Evolutionary conservation across 345 rosid species (phyloP).

Genomic region (Salix brachista): DNA sequence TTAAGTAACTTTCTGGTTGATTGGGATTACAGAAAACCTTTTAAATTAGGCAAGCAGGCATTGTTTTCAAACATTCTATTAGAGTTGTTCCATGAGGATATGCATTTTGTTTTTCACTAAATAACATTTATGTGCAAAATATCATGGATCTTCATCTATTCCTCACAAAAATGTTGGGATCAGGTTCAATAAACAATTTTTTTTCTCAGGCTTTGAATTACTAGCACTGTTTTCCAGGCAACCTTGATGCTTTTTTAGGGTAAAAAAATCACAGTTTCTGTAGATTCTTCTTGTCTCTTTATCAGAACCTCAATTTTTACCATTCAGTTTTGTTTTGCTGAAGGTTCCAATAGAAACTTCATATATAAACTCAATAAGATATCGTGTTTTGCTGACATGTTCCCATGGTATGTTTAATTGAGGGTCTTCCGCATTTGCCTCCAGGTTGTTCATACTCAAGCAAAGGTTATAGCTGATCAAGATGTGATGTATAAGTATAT

Average conservation of each 20-base stretch:
- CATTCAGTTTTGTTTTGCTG: neutral
- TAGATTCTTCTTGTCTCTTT: neutral
- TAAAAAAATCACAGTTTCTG: neutral
- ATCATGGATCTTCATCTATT: neutral
- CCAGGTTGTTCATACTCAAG: conserved; percentile 98
- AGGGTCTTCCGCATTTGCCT: conserved; percentile 1
- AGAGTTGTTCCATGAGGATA: neutral
- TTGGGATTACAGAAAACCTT: neutral
- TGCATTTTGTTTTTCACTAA: neutral
- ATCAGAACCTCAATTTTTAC: neutral
- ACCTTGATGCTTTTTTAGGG: neutral
- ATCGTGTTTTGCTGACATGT: neutral
- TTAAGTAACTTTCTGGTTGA: neutral
- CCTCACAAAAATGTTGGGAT: neutral
- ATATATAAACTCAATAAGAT: neutral
- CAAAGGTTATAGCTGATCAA: conserved; percentile 80
- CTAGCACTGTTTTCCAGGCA: neutral
- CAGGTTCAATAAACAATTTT: neutral
- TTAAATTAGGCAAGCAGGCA: neutral
- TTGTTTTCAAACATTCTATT: neutral
- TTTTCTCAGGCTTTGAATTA: neutral
- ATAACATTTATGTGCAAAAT: neutral
- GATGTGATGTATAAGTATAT: conserved; percentile 88
- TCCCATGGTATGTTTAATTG: neutral
- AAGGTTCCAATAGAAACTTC: neutral